These are phyloP conservation scores for Candida odintsovae DNA, from an alignment of 805 yeast species.

Conservation along the genomic window DNA sequence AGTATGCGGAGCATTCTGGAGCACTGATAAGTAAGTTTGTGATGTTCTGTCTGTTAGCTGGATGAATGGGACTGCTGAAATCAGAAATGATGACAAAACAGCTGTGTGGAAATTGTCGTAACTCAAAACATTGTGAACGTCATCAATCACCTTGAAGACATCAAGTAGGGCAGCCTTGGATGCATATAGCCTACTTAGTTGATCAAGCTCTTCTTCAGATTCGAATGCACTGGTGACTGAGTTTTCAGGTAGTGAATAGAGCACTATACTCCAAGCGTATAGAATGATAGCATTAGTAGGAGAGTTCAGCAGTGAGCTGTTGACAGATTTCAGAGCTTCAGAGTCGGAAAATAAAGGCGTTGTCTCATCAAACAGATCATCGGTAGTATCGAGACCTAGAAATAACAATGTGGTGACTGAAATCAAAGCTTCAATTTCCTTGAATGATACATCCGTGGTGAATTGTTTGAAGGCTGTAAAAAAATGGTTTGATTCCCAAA, in stretches of 20 bases:
- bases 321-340: constrained; percentile 32
- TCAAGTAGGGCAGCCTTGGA: constrained; percentile 31
- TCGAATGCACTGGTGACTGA: constrained; percentile 36
- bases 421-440: constrained; percentile 38
- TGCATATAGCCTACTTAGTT: constrained; percentile 9
- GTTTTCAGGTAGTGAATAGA: constrained; percentile 43
- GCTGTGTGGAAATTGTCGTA: constrained; percentile 49
- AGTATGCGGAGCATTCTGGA: constrained; percentile 27
- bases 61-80: constrained; percentile 35
- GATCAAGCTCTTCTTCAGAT: constrained; percentile 14
- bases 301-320: constrained; percentile 32
- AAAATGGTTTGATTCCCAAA: constrained; percentile 33
- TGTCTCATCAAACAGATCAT: constrained; percentile 33
- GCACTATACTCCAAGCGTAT: constrained; percentile 62
- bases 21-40: constrained; percentile 24
- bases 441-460: constrained; percentile 13
- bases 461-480: constrained; percentile 13
- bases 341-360: constrained; percentile 37
- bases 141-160: constrained; percentile 40
- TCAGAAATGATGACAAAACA: constrained; percentile 30
- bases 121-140: constrained; percentile 35
- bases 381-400: constrained; percentile 50
- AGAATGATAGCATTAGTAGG: constrained; percentile 42
- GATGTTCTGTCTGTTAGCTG: constrained; percentile 36
- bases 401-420: constrained; percentile 46